phyloP scores from a whole-genome alignment of 208 protist genomes.

The Crithidia thermophila region DNA sequence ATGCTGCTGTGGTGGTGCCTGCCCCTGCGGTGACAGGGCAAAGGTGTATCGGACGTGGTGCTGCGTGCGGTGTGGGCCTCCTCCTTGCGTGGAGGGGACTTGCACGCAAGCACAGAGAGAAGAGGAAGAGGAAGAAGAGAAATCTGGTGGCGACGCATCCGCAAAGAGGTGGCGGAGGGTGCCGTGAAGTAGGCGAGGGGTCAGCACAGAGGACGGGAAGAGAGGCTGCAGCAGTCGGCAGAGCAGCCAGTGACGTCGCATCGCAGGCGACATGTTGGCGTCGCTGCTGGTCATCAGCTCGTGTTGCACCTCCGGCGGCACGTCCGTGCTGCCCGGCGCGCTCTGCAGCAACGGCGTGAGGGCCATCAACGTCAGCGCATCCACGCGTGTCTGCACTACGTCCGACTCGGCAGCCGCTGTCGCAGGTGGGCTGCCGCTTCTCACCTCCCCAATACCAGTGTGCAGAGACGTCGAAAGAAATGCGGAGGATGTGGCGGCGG shows the following conservation, averaged over 20 bases:
- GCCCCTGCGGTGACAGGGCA: constrained; percentile 15
- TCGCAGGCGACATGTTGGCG: background rate
- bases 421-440: too few species aligned
- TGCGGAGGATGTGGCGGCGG: background rate
- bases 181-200: constrained; percentile 14
- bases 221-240: constrained; percentile 29
- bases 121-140: background rate
- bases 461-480: background rate
- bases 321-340: background rate
- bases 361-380: background rate
- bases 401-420: too few species aligned
- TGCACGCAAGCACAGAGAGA: background rate
- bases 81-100: background rate
- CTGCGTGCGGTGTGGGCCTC: background rate
- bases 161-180: constrained; percentile 14
- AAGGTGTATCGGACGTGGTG: constrained; percentile 31
- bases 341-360: background rate
- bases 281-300: background rate
- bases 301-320: background rate
- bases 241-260: constrained; percentile 27
- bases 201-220: constrained; percentile 15
- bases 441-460: too few species aligned
- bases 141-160: too few species aligned
- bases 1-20: constrained; percentile 5
- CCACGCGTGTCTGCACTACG: background rate